Conservation (phyloP, 768 basidiomycete genomes). For the Ramaria sp. region DNA sequence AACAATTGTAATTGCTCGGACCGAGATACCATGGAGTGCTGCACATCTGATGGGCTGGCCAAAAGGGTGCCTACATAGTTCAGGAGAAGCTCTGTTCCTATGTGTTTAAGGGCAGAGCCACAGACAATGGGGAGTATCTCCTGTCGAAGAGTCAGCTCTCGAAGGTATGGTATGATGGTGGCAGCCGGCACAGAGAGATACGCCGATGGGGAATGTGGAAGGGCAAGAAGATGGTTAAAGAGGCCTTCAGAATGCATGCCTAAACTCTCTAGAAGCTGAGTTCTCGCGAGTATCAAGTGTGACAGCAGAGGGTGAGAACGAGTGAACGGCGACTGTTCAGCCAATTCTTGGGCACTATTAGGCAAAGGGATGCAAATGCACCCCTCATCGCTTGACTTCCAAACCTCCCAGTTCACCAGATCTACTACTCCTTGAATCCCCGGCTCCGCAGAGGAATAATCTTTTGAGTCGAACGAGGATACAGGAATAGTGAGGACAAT, state of each 20-base stretch:
- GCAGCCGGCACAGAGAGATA: slow-evolving; percentile 51
- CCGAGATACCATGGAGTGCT: slow-evolving; percentile 27
- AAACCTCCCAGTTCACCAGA: slow-evolving; percentile 74
- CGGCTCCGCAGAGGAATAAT: slow-evolving; percentile 66
- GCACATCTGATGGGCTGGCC: slow-evolving; percentile 65
- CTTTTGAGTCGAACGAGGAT: slow-evolving; percentile 57
- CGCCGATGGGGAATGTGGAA: slow-evolving; percentile 46
- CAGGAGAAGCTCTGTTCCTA: slow-evolving; percentile 74
- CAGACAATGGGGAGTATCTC: slow-evolving; percentile 72
- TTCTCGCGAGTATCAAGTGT: slow-evolving; percentile 57
- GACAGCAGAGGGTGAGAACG: slow-evolving; percentile 55
- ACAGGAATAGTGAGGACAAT: slow-evolving; percentile 62
- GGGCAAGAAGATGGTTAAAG: slow-evolving; percentile 57
- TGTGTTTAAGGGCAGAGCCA: slow-evolving; percentile 70
- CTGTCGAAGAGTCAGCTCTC: slow-evolving; percentile 53
- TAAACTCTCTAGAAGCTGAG: slow-evolving; percentile 63
- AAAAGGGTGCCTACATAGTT: slow-evolving; percentile 75
- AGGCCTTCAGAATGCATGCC: slow-evolving; percentile 73
- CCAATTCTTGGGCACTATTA: slow-evolving; percentile 33
- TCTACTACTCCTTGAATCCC: slow-evolving; percentile 81
- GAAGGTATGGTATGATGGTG: slow-evolving; percentile 52
- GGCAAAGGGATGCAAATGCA: slow-evolving; percentile 38
- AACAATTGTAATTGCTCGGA: slow-evolving; percentile 50
- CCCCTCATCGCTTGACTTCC: slow-evolving; percentile 59
- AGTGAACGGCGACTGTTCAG: slow-evolving; percentile 35